Base-by-base conservation (phyloP, 306 rosid species). In the Rosa persica region DNA sequence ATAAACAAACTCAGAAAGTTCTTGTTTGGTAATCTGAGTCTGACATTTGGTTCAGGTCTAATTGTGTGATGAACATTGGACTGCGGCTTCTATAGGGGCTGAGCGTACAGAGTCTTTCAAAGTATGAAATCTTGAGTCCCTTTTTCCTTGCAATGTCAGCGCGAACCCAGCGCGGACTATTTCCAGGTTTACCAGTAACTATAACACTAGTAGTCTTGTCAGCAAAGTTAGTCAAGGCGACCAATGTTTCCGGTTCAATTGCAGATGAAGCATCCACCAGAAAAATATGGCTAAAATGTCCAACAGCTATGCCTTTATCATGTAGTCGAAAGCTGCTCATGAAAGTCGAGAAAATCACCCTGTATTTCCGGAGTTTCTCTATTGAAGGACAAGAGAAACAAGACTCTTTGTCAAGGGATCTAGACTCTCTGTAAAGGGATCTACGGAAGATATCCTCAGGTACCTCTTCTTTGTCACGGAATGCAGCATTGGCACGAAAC, bases 331-430 rank as follows among this genome's bases (percentile, higher is more conserved):
- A 85, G 48, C 82, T 65, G 67, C 89, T 85, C 30, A 80, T 42
- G 68, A 55, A 87, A 13, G 90, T 87, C 1, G 85, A 80, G 30
- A 87, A 75, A 27, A 85, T 75, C 77, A 87, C 81, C 75, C 64
- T 80, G 75, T 71, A 87, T 72, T 74, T n/a, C 5, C 1, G 0
- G 13, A 86, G 88, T 52, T 79, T 7, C 4, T 44, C 36, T 0
- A 38, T 44, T 8, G 85, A 44, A 67, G 88, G 90, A 78, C 83
- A 82, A 36, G 76, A 27, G 47, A 87, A 87, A 19, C 78, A 77
- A 60, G 74, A 52, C 67, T 78, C 12, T 16, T 80, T 25, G 49
- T 73, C 70, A 11, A 71, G 75, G 19, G 83, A 79, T 15, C 79
- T 75, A 6, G n/a, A n/a, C 67, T 78, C 16, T n/a, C 77, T n/a